Base-by-base conservation (phyloP, 2,329 filamentous ascomycete species). In the Whalleya microplaca region DNA sequence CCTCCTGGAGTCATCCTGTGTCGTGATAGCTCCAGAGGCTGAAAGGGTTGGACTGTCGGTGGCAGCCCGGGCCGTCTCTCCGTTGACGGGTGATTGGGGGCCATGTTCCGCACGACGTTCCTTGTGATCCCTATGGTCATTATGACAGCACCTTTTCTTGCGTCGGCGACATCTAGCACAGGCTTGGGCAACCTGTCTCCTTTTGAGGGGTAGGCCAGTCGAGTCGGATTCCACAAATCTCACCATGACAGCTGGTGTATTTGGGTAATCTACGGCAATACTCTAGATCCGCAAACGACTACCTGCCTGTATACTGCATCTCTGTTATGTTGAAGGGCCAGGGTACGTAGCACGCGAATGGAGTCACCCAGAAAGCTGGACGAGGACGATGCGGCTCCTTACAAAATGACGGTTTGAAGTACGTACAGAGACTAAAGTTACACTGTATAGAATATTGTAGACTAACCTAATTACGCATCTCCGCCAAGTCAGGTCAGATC, bases 111-210 rank as follows among this genome's bases (percentile, higher is more conserved):
- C 37, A 43, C 23, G 21, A 21, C 21, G 29, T 16, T 53, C 49
- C 29, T 41, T 23, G 40, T 51, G 43, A 2, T 41, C 12, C 20
- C 50, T 46, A 4, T 49, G 43, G 3, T 48, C 54, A 41, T 50
- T 58, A 52, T 69, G 67, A 12, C 59, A 48, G 51, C 67, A 70
- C 58, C 67, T 63, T 59, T 69, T 69, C 75, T 85, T 85, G 58
- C 80, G 80, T 47, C 77, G 79, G 3, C 84, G 79, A 62, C 84
- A 87, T 1, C 74, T 71, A 0, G 76, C 73, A 59, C 84, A 87
- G 3, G 84, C 84, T 27, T 85, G 82, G 55, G 79, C 77, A 20
- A 84, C 82, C 65, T 86, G 84, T 61, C 83, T 83, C 48, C 84
- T 74, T 72, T 87, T 87, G 52, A 83, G 73, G 3, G 83, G 83